Evolutionary conservation across 257 asterid species (phyloP).

Genomic region (Nemophila menziesii): DNA sequence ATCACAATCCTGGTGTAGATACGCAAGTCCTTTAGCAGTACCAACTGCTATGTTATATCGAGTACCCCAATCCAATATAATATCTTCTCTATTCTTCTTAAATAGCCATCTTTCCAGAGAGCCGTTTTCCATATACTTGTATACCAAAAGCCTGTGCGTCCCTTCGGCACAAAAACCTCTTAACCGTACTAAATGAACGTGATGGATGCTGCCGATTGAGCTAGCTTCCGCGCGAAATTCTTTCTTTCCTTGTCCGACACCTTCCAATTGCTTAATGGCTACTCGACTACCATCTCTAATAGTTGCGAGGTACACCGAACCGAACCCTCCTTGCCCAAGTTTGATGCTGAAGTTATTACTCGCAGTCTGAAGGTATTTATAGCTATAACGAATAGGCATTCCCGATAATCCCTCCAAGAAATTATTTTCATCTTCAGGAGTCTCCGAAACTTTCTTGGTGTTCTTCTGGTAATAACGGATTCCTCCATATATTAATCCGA

Average conservation of each 20-base stretch:
- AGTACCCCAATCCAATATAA: conserved; percentile 70
- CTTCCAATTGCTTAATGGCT: conserved; percentile 89
- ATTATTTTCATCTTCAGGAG: conserved; percentile 59
- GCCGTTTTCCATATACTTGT: conserved; percentile 84
- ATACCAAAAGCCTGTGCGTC: conserved; percentile 74
- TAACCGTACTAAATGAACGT: conserved; percentile 69
- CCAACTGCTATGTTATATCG: conserved; percentile 65
- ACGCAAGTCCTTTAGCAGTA: conserved; percentile 82
- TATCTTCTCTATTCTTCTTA: conserved; percentile 39
- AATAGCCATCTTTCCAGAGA: conserved; percentile 90
- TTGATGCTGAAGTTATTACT: conserved; percentile 57
- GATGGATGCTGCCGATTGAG: conserved; percentile 95
- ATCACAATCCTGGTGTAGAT: conserved; percentile 80
- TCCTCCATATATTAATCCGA: conserved; percentile 37
- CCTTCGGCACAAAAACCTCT: conserved; percentile 89
- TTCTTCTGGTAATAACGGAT: conserved; percentile 24
- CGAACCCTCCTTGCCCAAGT: conserved; percentile 98
- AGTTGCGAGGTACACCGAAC: conserved; percentile 73
- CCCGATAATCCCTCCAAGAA: conserved; percentile 71
- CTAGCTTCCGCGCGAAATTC: conserved; percentile 98
- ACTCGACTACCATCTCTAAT: conserved; percentile 65
- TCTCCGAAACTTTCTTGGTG: conserved; percentile 35
- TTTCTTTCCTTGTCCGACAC: conserved; percentile 91
- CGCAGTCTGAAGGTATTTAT: conserved; percentile 64
- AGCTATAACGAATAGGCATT: conserved; percentile 82